Evolutionary conservation across 2,329 filamentous ascomycete species (phyloP).

Genomic region (Penicillium polonicum): DNA sequence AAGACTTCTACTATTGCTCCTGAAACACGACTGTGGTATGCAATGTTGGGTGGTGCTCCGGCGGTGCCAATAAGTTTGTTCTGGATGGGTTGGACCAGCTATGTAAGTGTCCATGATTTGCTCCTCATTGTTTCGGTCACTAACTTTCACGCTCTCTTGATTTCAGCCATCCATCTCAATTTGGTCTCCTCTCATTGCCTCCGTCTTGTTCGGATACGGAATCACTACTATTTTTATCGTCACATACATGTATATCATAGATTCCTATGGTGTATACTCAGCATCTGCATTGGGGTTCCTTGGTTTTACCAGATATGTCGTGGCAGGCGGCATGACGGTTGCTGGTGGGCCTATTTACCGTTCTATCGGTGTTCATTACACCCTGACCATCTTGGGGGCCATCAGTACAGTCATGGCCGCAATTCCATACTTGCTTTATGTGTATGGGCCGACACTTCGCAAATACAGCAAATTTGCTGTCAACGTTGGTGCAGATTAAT

Average conservation of each 20-base stretch:
- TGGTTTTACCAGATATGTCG: constrained; percentile 42
- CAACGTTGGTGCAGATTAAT: background rate
- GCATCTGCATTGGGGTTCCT: constrained; percentile 48
- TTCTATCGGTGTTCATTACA: constrained; percentile 40
- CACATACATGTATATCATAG: constrained; percentile 57
- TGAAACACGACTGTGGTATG: constrained; percentile 55
- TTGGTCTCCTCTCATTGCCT: constrained; percentile 52
- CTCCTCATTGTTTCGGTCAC: background rate
- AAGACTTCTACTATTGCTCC: background rate
- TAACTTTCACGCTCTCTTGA: background rate
- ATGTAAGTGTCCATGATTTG: constrained; percentile 11
- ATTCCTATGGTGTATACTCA: constrained; percentile 53
- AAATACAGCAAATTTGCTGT: constrained; percentile 1
- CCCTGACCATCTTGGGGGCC: constrained; percentile 40
- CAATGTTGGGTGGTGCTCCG: constrained; percentile 50
- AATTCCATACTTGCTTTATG: constrained; percentile 37
- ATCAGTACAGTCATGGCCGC: constrained; percentile 39
- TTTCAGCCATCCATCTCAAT: constrained; percentile 40
- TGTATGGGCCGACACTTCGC: constrained; percentile 12
- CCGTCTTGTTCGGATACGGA: constrained; percentile 53
- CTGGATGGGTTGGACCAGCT: constrained; percentile 57
- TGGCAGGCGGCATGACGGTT: constrained; percentile 37
- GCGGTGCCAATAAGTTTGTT: constrained; percentile 54
- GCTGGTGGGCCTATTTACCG: constrained; percentile 37
- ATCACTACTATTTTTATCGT: constrained; percentile 51